A percentile compares a stretch with the other conserved stretches of the same genome.
Conservation (phyloP, 176 grass and related monocot genomes). For the Lolium multiflorum region DNA sequence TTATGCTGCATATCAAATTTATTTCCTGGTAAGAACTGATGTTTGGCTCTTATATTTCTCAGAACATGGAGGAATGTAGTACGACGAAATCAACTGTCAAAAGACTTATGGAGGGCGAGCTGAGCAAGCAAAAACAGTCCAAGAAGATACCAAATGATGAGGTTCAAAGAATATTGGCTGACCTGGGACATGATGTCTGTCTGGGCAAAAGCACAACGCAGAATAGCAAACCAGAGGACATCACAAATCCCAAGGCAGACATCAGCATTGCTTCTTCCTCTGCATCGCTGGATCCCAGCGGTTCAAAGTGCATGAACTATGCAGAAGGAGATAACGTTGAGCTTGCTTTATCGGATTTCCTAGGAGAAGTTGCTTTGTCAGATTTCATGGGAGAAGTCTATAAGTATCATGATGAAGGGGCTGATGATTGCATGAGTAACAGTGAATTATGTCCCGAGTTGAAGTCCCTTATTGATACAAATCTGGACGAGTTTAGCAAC, state of each 20-base stretch:
- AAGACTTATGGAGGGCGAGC: constrained; percentile 79
- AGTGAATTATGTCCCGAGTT: too few species aligned
- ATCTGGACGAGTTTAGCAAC: too few species aligned
- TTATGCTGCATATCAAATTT: constrained; percentile 10
- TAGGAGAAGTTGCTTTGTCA: too few species aligned
- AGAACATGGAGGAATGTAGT: constrained; percentile 48
- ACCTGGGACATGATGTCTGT: constrained; percentile 58
- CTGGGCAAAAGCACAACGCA: constrained; percentile 35
- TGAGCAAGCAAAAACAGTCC: constrained; percentile 50
- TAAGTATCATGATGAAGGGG: constrained; percentile 49
- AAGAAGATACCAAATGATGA: constrained; percentile 73
- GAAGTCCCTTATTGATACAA: too few species aligned
- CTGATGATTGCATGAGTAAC: constrained; percentile 54
- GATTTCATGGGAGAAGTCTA: constrained; percentile 65
- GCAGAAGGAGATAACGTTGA: constrained; percentile 56
- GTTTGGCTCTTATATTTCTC: constrained; percentile 15
- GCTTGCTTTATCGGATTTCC: constrained; percentile 46
- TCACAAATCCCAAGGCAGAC: constrained; percentile 29
- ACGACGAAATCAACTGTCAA: constrained; percentile 61
- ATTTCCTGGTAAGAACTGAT: constrained; percentile 23
- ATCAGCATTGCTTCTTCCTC: constrained; percentile 21
- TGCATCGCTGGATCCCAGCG: constrained; percentile 27
- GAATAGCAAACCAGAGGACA: constrained; percentile 41
- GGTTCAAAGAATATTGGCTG: constrained; percentile 65
- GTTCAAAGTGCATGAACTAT: constrained; percentile 48